A percentile compares a stretch with the other conserved stretches of the same genome.
phyloP scores from a whole-genome alignment of 2,329 filamentous ascomycete species.

The Elsinoe ampelina region DNA sequence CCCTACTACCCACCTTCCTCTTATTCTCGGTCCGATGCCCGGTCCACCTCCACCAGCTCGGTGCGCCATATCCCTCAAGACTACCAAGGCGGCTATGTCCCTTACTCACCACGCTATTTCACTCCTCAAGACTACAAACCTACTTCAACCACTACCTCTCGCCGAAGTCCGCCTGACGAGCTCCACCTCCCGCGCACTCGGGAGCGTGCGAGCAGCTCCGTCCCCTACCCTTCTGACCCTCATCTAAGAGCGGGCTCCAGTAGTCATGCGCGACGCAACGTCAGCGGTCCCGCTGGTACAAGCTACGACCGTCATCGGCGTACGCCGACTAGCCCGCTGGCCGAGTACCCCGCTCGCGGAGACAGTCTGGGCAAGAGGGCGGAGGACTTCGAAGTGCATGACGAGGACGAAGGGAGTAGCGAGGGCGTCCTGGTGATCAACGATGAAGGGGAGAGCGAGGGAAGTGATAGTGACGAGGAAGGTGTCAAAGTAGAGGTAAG shows the following conservation, averaged over 20 bases:
- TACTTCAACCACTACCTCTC: constrained; percentile 28
- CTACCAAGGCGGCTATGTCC: constrained; percentile 19
- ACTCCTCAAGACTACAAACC: constrained; percentile 19
- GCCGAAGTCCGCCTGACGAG: constrained; percentile 41
- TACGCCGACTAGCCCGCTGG: constrained; percentile 17
- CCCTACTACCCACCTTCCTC: constrained; percentile 21
- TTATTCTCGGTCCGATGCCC: constrained; percentile 9
- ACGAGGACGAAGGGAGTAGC: background rate
- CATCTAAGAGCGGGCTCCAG: constrained; percentile 24
- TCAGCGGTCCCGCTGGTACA: constrained; percentile 29
- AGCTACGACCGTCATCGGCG: constrained; percentile 25
- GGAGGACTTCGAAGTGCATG: background rate
- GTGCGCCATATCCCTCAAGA: constrained; percentile 25
- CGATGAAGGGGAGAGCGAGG: constrained; percentile 13
- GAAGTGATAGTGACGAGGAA: constrained; percentile 15
- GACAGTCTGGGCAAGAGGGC: background rate
- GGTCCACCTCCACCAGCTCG: constrained; percentile 23
- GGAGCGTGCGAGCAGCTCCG: constrained; percentile 4
- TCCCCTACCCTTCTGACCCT: constrained; percentile 18
- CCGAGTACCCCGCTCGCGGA: background rate
- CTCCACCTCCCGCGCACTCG: constrained; percentile 13
- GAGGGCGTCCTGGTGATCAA: constrained; percentile 11
- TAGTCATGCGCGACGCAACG: constrained; percentile 28
- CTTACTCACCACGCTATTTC: constrained; percentile 23
- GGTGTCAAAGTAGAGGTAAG: constrained; percentile 14